Base-by-base conservation (phyloP, 257 asterid species). In the Paulownia fortunei region DNA sequence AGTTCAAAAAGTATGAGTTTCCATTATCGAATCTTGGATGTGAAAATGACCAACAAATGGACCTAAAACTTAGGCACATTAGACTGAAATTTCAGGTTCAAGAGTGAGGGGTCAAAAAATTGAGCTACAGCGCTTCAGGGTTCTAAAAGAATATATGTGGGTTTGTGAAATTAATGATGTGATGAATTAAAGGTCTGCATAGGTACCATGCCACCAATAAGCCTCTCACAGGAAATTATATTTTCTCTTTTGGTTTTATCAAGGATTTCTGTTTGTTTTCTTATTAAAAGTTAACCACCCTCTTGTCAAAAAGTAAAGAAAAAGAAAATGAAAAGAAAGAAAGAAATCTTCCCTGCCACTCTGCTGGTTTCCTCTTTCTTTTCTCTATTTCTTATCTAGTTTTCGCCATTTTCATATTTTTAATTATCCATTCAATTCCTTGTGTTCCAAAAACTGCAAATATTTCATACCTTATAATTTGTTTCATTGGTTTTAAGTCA, bases 1-100 rank as follows among this genome's bases (percentile, higher is more conserved):
- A 75, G 37, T 59, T 73, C 39, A 71, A 80, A n/a, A 41, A 51
- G 44, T 74, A 58, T 82, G 63, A 82, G 82, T 68, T 78, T 68
- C 74, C 60, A 56, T 37, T n/a, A n/a, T 51, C 61, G 19, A 6
- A 42, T 61, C 36, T 42, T 54, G 73, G 27, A 30, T 49, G 76
- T 47, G 26, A 39, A 64, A 69, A n/a, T n/a, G n/a, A 77, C 26
- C 8, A 7, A 77, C 32, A 49, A 70, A 59, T 36, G 24, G 41
- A 9, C 42, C 76, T 37, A 61, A 24, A 65, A 58, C 30, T 37
- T 9, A 44, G 32, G 65, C 24, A 42, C 58, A 72, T 60, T 23
- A 47, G 13, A 11, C 64, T 16, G 8, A 39, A 72, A 72, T 30
- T 62, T 67, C 59, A 72, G 39, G 21, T 18, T 24, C 10, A 55